Evolutionary conservation across 306 rosid genomes (phyloP).

Genomic region (Citrullus amarus): DNA sequence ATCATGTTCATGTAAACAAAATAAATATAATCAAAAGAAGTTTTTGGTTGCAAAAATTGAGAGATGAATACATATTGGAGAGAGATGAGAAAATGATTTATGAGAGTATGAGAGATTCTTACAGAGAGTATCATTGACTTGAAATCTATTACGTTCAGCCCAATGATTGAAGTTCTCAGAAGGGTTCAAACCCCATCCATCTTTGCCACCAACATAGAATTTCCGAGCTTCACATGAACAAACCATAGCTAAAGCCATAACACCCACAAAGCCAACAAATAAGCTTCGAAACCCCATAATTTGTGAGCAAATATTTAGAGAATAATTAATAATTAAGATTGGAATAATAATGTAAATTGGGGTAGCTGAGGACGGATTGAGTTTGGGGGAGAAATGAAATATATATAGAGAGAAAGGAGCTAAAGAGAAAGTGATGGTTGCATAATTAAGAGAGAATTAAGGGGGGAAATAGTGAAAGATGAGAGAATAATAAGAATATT

Average conservation of each 20-base stretch:
- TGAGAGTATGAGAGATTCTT: conserved; percentile 6
- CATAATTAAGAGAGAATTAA: not conserved
- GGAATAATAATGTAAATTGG: not conserved
- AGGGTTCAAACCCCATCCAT: conserved; percentile 64
- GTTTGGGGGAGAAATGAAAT: not conserved
- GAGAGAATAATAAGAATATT: not conserved
- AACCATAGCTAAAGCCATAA: conserved; percentile 1
- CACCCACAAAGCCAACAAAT: too few species aligned
- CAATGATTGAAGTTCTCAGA: conserved; percentile 39
- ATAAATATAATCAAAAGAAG: too few species aligned
- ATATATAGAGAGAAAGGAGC: not conserved
- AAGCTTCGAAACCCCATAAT: conserved; percentile 14
- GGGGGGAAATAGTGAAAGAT: not conserved
- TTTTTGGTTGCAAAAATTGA: not conserved
- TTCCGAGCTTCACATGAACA: conserved; percentile 17
- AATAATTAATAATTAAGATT: not conserved
- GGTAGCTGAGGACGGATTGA: too few species aligned
- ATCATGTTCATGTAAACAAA: not conserved
- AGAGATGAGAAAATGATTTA: not conserved
- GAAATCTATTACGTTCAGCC: conserved; percentile 51
- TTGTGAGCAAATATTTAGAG: not conserved
- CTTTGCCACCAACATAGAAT: conserved; percentile 45
- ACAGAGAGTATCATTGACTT: conserved; percentile 70
- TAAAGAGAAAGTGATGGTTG: not conserved
- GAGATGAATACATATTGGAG: not conserved